phyloP scores from a whole-genome alignment of 345 rosid species.

The Lumnitzera littorea region DNA sequence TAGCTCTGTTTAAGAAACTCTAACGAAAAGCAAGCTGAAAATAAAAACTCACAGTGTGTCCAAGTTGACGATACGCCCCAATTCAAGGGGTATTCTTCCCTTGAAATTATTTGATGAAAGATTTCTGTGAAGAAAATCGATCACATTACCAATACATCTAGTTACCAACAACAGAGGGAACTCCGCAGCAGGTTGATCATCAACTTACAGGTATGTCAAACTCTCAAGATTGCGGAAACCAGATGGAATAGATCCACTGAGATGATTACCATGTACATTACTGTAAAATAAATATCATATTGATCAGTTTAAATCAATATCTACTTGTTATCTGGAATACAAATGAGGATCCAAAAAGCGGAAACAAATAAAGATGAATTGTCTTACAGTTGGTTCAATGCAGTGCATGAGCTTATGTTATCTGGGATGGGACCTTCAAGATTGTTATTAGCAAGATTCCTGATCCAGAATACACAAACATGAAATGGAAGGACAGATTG shows the following conservation, averaged over 20 bases:
- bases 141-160: not conserved
- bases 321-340: not conserved
- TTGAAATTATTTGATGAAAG: constrained; percentile 68
- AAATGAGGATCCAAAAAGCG: not conserved
- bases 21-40: no score
- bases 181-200: not conserved
- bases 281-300: constrained; percentile 18
- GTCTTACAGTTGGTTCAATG: constrained; percentile 78
- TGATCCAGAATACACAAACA: constrained; percentile 8
- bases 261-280: constrained; percentile 77
- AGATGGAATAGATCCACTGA: constrained; percentile 70
- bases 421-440: constrained; percentile 84
- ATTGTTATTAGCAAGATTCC: constrained; percentile 85
- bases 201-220: constrained; percentile 80
- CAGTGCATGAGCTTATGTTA: constrained; percentile 75
- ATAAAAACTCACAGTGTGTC: constrained; percentile 58
- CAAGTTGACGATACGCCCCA: constrained; percentile 78
- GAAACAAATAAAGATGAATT: not conserved
- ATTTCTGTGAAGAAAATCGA: constrained; percentile 36
- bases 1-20: not conserved
- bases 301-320: not conserved
- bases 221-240: constrained; percentile 72
- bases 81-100: constrained; percentile 65
- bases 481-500: not conserved
- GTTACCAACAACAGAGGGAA: not conserved